Evolutionary conservation across 2,329 filamentous ascomycete genomes (phyloP).

Genomic region (Fusarium burgessii): DNA sequence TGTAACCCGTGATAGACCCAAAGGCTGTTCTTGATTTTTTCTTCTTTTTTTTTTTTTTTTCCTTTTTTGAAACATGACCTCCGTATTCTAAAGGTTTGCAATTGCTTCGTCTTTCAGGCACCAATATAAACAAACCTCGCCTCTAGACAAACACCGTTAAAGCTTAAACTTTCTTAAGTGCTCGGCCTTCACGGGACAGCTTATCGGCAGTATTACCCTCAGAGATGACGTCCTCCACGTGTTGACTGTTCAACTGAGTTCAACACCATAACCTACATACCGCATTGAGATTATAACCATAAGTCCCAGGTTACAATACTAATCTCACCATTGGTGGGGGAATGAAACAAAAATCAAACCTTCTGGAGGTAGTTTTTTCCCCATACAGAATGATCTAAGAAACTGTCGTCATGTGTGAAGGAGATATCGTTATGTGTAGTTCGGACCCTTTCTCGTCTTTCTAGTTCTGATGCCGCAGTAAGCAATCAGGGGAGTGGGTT

Average conservation of each 20-base stretch:
- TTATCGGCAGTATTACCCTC: background rate
- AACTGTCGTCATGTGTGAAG: background rate
- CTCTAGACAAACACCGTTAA: background rate
- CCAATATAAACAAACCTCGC: constrained; percentile 2
- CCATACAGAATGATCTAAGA: background rate
- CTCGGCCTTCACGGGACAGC: background rate
- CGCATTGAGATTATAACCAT: background rate
- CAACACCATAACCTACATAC: background rate
- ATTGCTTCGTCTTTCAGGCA: background rate
- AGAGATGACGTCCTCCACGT: background rate
- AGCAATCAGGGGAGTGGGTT: background rate
- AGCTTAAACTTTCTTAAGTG: background rate
- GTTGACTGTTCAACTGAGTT: background rate
- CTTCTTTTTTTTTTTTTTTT: background rate
- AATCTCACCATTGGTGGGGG: background rate
- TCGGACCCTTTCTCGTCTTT: background rate
- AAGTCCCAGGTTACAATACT: background rate
- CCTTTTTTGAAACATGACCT: background rate
- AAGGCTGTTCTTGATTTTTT: background rate
- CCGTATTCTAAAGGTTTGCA: background rate
- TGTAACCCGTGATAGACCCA: background rate
- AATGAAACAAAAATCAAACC: background rate
- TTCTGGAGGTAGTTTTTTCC: background rate
- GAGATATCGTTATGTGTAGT: background rate
- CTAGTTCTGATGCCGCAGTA: background rate